These are phyloP conservation scores for Graphium sp. DNA, from an alignment of 2,329 filamentous ascomycete genomes.

Conservation along the genomic window DNA sequence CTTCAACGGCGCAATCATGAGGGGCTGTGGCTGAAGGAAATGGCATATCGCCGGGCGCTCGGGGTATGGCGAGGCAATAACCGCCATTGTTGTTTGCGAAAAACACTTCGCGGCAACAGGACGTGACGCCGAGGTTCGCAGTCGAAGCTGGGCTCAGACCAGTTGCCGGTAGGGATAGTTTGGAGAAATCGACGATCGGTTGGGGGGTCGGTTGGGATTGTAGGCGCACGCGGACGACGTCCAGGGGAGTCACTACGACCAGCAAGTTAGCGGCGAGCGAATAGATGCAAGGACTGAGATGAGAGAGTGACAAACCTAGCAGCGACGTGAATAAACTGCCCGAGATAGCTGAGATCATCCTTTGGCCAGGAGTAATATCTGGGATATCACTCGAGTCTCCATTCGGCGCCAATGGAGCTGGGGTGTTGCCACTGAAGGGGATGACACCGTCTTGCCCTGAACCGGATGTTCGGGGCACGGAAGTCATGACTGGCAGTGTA, in stretches of 20 bases:
- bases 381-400: constrained; percentile 16
- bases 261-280: constrained; percentile 2
- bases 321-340: constrained; percentile 83
- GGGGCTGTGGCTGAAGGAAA: constrained; percentile 26
- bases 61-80: constrained; percentile 59
- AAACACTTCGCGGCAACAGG: constrained; percentile 94
- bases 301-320: constrained; percentile 43
- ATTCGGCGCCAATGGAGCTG: background rate
- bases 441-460: background rate
- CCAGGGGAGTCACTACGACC: constrained; percentile 68
- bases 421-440: background rate
- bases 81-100: constrained; percentile 79
- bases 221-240: constrained; percentile 87
- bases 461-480: background rate
- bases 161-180: constrained; percentile 35
- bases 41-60: too few species aligned
- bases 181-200: constrained; percentile 34
- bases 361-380: constrained; percentile 69
- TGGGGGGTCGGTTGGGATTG: constrained; percentile 58
- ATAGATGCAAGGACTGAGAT: constrained; percentile 1
- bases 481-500: background rate
- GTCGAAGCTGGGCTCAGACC: constrained; percentile 55
- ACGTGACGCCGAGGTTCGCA: constrained; percentile 73
- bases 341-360: constrained; percentile 86
- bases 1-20: constrained; percentile 71